Evolutionary conservation across 2,329 filamentous ascomycete species (phyloP).

Genomic region (Onygenales sp.): DNA sequence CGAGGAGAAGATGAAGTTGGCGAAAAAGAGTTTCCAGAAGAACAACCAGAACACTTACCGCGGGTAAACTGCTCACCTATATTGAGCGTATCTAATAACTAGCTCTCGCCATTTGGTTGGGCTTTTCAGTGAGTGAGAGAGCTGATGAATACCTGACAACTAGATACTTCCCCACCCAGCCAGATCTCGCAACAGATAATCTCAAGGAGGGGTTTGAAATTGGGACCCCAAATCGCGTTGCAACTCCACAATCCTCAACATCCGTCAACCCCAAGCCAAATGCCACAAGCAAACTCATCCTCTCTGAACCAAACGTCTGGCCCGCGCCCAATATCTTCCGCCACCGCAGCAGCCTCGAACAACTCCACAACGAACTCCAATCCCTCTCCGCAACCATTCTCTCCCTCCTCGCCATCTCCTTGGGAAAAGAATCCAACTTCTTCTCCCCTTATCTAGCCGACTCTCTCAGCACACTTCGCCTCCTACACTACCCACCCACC

Average conservation of each 20-base stretch:
- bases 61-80: constrained; percentile 19
- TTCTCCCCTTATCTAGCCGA: constrained; percentile 33
- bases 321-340: constrained; percentile 16
- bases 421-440: constrained; percentile 29
- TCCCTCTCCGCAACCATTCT: constrained; percentile 28
- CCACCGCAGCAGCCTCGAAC: constrained; percentile 23
- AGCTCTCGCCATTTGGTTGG: not conserved
- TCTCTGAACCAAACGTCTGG: constrained; percentile 36
- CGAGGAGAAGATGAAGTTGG: constrained; percentile 30
- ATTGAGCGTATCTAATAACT: not conserved
- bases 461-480: constrained; percentile 35
- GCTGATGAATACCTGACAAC: not conserved
- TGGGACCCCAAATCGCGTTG: constrained; percentile 19
- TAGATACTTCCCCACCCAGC: constrained; percentile 38
- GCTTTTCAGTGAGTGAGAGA: not conserved
- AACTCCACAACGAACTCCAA: constrained; percentile 32
- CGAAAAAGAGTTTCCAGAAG: constrained; percentile 33
- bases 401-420: constrained; percentile 29
- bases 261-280: constrained; percentile 5
- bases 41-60: constrained; percentile 37
- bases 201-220: constrained; percentile 41
- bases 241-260: not conserved
- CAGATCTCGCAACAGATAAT: constrained; percentile 29
- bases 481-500: constrained; percentile 34
- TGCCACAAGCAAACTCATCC: constrained; percentile 21